Conservation (phyloP, 805 yeast genomes). For the Pichia rugopelliculosa region DNA sequence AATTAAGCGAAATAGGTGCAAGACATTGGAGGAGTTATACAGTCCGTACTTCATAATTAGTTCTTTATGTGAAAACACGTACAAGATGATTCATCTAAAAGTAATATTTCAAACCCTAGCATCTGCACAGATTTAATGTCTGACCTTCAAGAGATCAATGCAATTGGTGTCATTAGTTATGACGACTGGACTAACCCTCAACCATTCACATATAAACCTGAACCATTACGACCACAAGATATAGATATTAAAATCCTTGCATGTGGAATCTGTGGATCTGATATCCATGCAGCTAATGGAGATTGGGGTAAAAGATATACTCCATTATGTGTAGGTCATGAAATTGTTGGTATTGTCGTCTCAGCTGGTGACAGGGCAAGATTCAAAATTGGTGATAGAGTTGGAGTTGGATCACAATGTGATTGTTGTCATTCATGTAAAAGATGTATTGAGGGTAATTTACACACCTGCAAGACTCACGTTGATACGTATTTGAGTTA, state of each 20-base stretch:
- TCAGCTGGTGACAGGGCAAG: slow-evolving; percentile 22
- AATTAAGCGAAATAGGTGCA: too few species aligned
- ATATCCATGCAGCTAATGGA: slow-evolving; percentile 38
- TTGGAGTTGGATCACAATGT: slow-evolving; percentile 42
- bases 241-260: slow-evolving; percentile 34
- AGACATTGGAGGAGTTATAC: too few species aligned
- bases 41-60: too few species aligned
- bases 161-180: background rate
- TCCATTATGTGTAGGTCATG: slow-evolving; percentile 35
- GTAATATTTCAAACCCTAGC: too few species aligned
- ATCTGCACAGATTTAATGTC: too few species aligned
- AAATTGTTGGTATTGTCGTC: slow-evolving; percentile 36
- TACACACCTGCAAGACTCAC: slow-evolving; percentile 39
- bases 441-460: slow-evolving; percentile 30
- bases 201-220: slow-evolving; percentile 12
- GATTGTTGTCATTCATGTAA: slow-evolving; percentile 33
- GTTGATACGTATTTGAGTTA: background rate
- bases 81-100: too few species aligned
- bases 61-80: too few species aligned
- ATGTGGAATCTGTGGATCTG: slow-evolving; percentile 50
- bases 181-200: slow-evolving; percentile 6
- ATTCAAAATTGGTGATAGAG: slow-evolving; percentile 40
- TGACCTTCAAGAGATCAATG: background rate
- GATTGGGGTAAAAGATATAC: slow-evolving; percentile 12
- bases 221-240: slow-evolving; percentile 21